Base-by-base conservation (phyloP, 176 grass and related monocot genomes). In the Oryza glaberrima region DNA sequence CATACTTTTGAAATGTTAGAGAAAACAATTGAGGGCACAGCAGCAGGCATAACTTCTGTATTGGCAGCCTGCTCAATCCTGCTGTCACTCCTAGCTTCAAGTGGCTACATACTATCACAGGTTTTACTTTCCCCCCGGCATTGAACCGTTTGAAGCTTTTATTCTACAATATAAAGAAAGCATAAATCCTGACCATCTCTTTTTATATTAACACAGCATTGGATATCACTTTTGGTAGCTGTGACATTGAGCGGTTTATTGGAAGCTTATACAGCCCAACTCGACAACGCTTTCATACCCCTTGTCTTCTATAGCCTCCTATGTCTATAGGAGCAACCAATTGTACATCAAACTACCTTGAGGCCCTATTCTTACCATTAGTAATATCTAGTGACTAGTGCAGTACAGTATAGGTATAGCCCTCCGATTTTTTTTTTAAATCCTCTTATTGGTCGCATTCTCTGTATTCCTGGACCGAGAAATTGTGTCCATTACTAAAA, bases 1-100 rank as follows among this genome's bases (percentile, higher is more conserved):
- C 54, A 3, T 1, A 63, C 60, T 47, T 23, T 35, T 73, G 1
- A 54, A 70, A 76, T 79, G 17, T 48, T 83, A 96, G 93, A 99
- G 75, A 99, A 99, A 94, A 99, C 96, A 85, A 89, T 99, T 17
- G 96, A 99, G 87, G 93, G 93, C 4, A 99, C 96, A 5, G 96
- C 91, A 86, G 96, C 96, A 41, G 96, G 96, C 49, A 99, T 99
- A 89, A 96, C 93, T 45, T 99, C 93, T 41, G 90, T 99, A 14
- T 70, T 94, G 14, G 93, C 45, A 35, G 93, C 93, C 28, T 99
- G 93, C 87, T 94, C 92, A 1, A 91, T 94, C 32, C 81, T 99
- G 61, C 44, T 99, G 52, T 85, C 96, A 73, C 91, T 96, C 70
- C 82, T 99, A 65, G 91, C 96, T 49, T 94, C 96, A 30, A 91